Percentiles rank a stretch among this genome's conserved stretches.
These are phyloP conservation scores for Rhizophagus clarus DNA, from an alignment of 192 early-diverging fungal genomes.

Conservation along the genomic window DNA sequence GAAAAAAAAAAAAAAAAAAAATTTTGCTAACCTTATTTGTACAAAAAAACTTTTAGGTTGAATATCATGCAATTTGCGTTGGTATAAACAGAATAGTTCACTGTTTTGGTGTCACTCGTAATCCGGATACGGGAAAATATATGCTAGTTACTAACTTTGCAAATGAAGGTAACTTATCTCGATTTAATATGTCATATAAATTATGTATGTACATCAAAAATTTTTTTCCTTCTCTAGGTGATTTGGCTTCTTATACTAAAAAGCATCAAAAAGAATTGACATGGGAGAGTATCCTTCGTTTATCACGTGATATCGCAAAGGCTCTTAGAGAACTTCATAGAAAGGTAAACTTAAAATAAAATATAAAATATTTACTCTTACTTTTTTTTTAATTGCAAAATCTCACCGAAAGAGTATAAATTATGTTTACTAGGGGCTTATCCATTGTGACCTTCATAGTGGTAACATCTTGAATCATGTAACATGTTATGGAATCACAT, in stretches of 20 bases:
- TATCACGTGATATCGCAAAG: not conserved
- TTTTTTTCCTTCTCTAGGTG: not conserved
- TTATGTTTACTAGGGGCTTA: not conserved
- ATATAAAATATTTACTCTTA: too few species aligned
- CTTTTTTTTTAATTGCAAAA: too few species aligned
- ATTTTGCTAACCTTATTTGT: not conserved
- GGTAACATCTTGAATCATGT: not conserved
- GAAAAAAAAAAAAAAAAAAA: too few species aligned
- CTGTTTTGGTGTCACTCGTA: slow-evolving; percentile 17
- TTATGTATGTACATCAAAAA: too few species aligned
- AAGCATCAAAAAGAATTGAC: not conserved
- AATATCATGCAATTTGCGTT: not conserved
- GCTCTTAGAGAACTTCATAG: slow-evolving; percentile 6
- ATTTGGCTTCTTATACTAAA: not conserved
- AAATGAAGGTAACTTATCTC: not conserved
- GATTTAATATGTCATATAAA: not conserved
- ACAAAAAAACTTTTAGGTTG: not conserved
- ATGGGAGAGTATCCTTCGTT: not conserved
- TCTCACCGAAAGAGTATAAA: not conserved
- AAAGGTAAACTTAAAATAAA: not conserved
- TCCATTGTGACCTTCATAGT: slow-evolving; percentile 1
- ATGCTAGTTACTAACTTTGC: slow-evolving; percentile 9
- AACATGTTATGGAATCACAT: not conserved
- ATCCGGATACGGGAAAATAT: slow-evolving; percentile 2
- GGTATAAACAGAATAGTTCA: slow-evolving; percentile 5